Evolutionary conservation across 2,329 filamentous ascomycete genomes (phyloP).

Genomic region (Sporothrix inflata): DNA sequence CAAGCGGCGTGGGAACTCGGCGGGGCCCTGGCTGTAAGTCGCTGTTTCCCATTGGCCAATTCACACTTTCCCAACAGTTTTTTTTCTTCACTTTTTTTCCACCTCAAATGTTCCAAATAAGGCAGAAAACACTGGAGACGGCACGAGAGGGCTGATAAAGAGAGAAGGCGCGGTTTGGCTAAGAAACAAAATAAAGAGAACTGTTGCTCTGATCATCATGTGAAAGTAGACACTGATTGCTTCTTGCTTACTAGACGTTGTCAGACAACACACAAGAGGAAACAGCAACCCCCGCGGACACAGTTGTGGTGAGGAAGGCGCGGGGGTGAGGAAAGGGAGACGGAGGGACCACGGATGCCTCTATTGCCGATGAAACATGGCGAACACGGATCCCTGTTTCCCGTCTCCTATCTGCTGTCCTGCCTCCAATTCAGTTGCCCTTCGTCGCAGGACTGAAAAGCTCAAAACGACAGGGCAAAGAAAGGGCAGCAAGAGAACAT

Average conservation of each 20-base stretch:
- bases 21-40: constrained; percentile 31
- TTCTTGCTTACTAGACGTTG: not conserved
- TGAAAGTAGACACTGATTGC: not conserved
- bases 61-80: constrained; percentile 33
- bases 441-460: not conserved
- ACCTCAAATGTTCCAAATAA: not conserved
- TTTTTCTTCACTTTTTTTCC: constrained; percentile 1
- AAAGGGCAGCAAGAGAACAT: not conserved
- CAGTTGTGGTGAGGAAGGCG: not conserved
- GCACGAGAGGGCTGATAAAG: not conserved
- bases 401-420: not conserved
- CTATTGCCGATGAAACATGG: constrained; percentile 23
- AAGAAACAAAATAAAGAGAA: not conserved
- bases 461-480: too few relatives aligned
- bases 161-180: not conserved
- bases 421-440: not conserved
- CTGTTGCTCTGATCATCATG: not conserved
- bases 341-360: not conserved
- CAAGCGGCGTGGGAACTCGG: not conserved
- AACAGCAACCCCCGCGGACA: not conserved
- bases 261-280: not conserved
- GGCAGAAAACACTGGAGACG: constrained; percentile 20
- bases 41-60: constrained; percentile 32
- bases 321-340: constrained; percentile 1
- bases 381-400: constrained; percentile 13